Percentiles rank a stretch among this genome's conserved stretches.
Evolutionary conservation across 2,329 filamentous ascomycete genomes (phyloP).

Genomic region (Magnaporthiopsis rhizophila): DNA sequence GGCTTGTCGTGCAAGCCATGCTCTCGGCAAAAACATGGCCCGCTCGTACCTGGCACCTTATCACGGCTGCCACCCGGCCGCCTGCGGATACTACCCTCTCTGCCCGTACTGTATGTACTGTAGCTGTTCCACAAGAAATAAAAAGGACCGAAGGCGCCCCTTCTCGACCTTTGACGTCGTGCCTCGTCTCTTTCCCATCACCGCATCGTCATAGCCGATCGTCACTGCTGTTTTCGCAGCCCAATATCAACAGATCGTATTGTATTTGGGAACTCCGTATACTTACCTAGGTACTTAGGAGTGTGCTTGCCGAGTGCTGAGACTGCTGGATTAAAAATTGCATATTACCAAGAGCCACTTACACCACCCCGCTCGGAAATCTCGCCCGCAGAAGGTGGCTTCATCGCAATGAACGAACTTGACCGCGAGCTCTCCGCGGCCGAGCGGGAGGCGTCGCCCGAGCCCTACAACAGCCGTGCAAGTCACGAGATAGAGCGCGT

Average conservation of each 20-base stretch:
- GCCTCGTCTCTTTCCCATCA: not conserved
- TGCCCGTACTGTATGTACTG: not conserved
- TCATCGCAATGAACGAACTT: conserved; percentile 19
- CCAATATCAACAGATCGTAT: not conserved
- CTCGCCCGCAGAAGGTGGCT: not conserved
- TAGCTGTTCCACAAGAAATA: not conserved
- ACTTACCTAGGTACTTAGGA: no score
- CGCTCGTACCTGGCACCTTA: not conserved
- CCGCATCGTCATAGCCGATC: not conserved
- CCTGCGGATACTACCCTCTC: not conserved
- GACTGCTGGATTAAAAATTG: no score
- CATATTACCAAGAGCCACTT: not conserved
- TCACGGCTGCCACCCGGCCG: not conserved
- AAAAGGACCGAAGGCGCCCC: not conserved
- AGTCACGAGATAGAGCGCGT: conserved; percentile 47
- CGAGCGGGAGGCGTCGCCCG: conserved; percentile 41
- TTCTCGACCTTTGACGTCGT: not conserved
- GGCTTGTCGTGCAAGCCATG: not conserved
- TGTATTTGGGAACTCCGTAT: not conserved
- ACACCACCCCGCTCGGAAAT: not conserved
- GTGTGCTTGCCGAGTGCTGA: not conserved
- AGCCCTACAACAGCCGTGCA: conserved; percentile 13
- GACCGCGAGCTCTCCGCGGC: conserved; percentile 46
- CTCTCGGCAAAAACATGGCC: not conserved
- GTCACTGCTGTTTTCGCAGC: not conserved